These are phyloP conservation scores for Xylaria sp. DNA, from an alignment of 2,329 filamentous ascomycete species.

Conservation along the genomic window DNA sequence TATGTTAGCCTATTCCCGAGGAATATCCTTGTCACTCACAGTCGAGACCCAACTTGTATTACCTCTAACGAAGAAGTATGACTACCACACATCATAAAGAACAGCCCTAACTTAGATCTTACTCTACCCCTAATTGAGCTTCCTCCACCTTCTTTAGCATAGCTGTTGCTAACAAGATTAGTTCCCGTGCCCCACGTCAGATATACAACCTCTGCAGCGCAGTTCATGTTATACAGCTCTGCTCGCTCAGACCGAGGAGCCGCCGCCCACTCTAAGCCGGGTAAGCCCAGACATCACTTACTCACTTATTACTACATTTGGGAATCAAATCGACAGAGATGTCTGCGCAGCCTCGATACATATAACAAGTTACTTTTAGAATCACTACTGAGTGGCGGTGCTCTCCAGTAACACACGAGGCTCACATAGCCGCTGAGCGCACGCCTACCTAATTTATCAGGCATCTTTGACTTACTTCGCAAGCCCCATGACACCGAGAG, in stretches of 20 bases:
- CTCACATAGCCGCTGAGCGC: conserved; percentile 34
- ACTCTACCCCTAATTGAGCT: too few relatives aligned
- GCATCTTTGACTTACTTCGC: conserved; percentile 9
- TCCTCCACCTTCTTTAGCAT: not conserved
- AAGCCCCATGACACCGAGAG: conserved; percentile 1
- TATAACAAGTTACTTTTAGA: conserved; percentile 21
- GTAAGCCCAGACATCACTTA: not conserved
- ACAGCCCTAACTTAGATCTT: not conserved
- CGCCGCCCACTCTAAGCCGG: conserved; percentile 5
- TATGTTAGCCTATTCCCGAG: not conserved
- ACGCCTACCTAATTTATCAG: conserved; percentile 13
- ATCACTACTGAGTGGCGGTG: conserved; percentile 21
- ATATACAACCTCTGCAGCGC: conserved; percentile 12
- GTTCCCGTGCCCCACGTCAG: conserved; percentile 7
- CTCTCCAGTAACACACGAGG: conserved; percentile 19
- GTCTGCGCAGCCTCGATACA: conserved; percentile 10
- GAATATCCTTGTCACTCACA: not conserved
- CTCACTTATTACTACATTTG: not conserved
- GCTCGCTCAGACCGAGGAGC: conserved; percentile 10
- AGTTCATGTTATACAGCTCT: conserved; percentile 5
- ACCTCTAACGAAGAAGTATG: too few relatives aligned
- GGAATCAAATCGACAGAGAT: not conserved
- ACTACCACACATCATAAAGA: not conserved
- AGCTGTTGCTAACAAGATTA: not conserved
- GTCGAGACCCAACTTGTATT: too few relatives aligned